Evolutionary conservation across 2,329 filamentous ascomycete genomes (phyloP).

Genomic region (Dactylonectria macrodidyma): DNA sequence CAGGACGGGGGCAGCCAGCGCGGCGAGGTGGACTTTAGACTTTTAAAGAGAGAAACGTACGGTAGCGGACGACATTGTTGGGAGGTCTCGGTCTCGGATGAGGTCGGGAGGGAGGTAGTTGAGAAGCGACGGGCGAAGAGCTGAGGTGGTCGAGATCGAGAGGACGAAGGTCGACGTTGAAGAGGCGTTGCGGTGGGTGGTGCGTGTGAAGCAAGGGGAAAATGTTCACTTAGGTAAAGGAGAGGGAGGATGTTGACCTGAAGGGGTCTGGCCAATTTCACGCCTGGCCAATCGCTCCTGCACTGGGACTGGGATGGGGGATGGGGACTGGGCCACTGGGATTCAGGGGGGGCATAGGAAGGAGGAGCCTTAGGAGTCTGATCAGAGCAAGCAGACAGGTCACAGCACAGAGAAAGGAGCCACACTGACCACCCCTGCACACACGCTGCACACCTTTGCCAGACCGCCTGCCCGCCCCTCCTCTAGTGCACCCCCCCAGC

Average conservation of each 20-base stretch:
- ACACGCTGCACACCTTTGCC: conserved; percentile 42
- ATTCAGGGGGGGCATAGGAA: conserved; percentile 47
- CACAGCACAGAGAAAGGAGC: conserved; percentile 8
- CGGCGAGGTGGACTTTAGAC: conserved; percentile 10
- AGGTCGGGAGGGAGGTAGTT: conserved; percentile 36
- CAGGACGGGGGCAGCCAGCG: conserved; percentile 34
- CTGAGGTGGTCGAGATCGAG: conserved; percentile 41
- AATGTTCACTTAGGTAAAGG: conserved; percentile 48
- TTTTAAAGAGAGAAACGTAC: conserved; percentile 46
- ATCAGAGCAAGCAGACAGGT: conserved; percentile 13
- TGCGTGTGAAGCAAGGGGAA: conserved; percentile 50
- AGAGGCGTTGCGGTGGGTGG: conserved; percentile 47
- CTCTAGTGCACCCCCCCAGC: conserved; percentile 37
- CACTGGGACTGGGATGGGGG: conserved; percentile 33
- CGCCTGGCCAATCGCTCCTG: conserved; percentile 52
- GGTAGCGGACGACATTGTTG: conserved; percentile 54
- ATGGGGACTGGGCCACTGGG: conserved; percentile 20
- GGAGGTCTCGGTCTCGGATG: conserved; percentile 30
- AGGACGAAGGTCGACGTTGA: conserved; percentile 30
- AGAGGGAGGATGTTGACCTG: conserved; percentile 49
- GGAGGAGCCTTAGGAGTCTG: conserved; percentile 17
- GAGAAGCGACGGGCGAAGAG: conserved; percentile 39
- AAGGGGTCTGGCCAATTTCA: conserved; percentile 52
- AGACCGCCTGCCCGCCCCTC: conserved; percentile 47
- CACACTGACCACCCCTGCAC: conserved; percentile 37